Evolutionary conservation across 1,139 yeast genomes (phyloP).

Genomic region (Nadsonia starkeyi-henricii): DNA sequence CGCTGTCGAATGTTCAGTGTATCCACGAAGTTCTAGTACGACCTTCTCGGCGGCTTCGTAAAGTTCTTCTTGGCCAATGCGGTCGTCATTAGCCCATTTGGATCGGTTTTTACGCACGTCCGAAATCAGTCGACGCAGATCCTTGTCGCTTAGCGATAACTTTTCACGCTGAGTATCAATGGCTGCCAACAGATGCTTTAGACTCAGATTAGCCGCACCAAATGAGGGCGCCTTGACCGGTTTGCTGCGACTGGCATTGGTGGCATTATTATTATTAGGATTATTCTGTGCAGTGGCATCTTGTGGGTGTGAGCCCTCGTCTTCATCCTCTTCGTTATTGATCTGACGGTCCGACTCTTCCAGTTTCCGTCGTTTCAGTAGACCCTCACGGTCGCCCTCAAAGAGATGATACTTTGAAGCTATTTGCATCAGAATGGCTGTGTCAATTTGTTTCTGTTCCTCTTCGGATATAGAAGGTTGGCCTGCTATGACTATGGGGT

Average conservation of each 20-base stretch:
- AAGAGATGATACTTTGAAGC: slow-evolving; percentile 52
- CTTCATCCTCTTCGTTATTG: slow-evolving; percentile 27
- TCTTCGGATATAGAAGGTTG: slow-evolving; percentile 10
- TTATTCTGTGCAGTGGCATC: slow-evolving; percentile 1
- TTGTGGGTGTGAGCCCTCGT: background rate
- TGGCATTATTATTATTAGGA: slow-evolving; percentile 4
- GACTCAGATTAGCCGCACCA: slow-evolving; percentile 72
- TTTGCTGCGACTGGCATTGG: slow-evolving; percentile 4
- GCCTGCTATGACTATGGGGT: slow-evolving; percentile 2
- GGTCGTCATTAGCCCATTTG: slow-evolving; percentile 92
- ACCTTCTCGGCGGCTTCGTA: slow-evolving; percentile 97
- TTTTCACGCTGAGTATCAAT: slow-evolving; percentile 70
- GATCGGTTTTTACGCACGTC: slow-evolving; percentile 92
- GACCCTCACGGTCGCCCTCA: slow-evolving; percentile 70
- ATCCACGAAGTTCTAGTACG: slow-evolving; percentile 74
- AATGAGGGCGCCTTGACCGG: slow-evolving; percentile 31
- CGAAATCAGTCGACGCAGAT: slow-evolving; percentile 68
- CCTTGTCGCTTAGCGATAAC: slow-evolving; percentile 66
- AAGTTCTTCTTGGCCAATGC: slow-evolving; percentile 91
- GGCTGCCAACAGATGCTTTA: slow-evolving; percentile 64
- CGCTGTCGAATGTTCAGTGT: slow-evolving; percentile 94
- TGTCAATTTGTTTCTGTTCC: slow-evolving; percentile 23
- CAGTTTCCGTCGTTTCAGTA: slow-evolving; percentile 59
- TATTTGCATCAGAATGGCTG: slow-evolving; percentile 11
- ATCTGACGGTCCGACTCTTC: slow-evolving; percentile 69